phyloP scores from a whole-genome alignment of 2,329 filamentous ascomycete species.

The Chrysoporthe puriensis region DNA sequence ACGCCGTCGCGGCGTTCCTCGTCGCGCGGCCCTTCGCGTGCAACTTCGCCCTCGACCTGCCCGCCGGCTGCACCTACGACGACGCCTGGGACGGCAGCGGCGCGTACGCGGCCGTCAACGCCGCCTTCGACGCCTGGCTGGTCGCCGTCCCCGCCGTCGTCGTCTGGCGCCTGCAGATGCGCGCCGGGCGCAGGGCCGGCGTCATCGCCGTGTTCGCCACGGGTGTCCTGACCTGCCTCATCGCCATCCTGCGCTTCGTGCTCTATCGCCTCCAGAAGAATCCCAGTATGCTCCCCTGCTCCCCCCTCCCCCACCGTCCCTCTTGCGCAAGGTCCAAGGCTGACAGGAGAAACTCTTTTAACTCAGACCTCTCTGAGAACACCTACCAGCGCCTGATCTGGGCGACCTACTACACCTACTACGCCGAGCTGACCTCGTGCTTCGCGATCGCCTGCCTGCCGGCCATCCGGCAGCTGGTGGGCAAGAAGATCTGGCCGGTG shows the following conservation, averaged over 20 bases:
- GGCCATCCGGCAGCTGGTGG: slow-evolving; percentile 19
- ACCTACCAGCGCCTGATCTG: slow-evolving; percentile 18
- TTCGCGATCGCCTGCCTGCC: slow-evolving; percentile 23
- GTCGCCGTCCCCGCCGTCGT: slow-evolving; percentile 17
- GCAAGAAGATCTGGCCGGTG: slow-evolving; percentile 18
- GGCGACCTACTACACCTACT: slow-evolving; percentile 11
- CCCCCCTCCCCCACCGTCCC: background rate
- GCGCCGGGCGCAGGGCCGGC: slow-evolving; percentile 6
- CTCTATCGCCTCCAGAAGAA: background rate
- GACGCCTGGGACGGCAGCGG: slow-evolving; percentile 21
- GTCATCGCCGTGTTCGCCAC: slow-evolving; percentile 19
- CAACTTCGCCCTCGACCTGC: slow-evolving; percentile 20
- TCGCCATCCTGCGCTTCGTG: background rate
- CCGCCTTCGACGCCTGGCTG: slow-evolving; percentile 22
- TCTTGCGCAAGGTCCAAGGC: background rate
- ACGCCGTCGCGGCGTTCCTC: slow-evolving; percentile 12
- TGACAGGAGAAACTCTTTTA: background rate
- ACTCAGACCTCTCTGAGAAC: background rate
- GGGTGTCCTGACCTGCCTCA: slow-evolving; percentile 3
- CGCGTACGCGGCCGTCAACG: slow-evolving; percentile 21
- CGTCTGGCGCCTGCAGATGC: slow-evolving; percentile 26
- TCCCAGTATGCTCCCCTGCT: background rate
- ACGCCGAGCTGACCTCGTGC: slow-evolving; percentile 21
- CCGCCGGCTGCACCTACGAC: slow-evolving; percentile 14
- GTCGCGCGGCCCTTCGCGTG: slow-evolving; percentile 20